Conservation (phyloP, 331 rosid genomes). For the Spiraea crenata region DNA sequence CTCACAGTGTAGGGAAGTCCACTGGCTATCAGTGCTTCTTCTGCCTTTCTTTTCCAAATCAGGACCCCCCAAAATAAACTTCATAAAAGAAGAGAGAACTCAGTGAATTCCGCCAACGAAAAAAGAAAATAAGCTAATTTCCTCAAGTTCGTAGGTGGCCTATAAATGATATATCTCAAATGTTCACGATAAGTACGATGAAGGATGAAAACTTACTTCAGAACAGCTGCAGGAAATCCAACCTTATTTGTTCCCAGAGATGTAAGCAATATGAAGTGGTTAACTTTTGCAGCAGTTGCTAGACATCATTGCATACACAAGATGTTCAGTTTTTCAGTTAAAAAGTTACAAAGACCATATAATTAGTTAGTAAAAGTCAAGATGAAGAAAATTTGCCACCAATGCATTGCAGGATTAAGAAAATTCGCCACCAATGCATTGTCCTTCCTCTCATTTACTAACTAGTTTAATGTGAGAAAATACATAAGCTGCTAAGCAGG, state of each 20-base stretch:
- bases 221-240: constrained; percentile 94
- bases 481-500: neutral
- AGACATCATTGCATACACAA: constrained; percentile 29
- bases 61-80: constrained; percentile 99
- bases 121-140: neutral
- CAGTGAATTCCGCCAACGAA: constrained; percentile 22
- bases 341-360: neutral
- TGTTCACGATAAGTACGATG: constrained; percentile 1
- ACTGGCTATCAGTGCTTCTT: constrained; percentile 88
- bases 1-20: constrained; percentile 92
- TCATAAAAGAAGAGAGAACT: constrained; percentile 26
- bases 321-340: constrained; percentile 10
- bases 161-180: constrained; percentile 25
- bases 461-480: neutral
- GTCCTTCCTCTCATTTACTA: neutral
- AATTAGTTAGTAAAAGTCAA: neutral
- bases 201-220: constrained; percentile 60
- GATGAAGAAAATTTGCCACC: neutral
- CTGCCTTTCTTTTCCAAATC: constrained; percentile 93
- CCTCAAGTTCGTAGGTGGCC: constrained; percentile 9
- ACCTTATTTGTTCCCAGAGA: constrained; percentile 93
- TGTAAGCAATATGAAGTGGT: constrained; percentile 82
- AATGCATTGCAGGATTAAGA: neutral
- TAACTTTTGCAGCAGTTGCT: constrained; percentile 71
- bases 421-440: neutral